Base-by-base conservation (phyloP, 192 early-diverging fungal species). In the Spizellomyces sp. region DNA sequence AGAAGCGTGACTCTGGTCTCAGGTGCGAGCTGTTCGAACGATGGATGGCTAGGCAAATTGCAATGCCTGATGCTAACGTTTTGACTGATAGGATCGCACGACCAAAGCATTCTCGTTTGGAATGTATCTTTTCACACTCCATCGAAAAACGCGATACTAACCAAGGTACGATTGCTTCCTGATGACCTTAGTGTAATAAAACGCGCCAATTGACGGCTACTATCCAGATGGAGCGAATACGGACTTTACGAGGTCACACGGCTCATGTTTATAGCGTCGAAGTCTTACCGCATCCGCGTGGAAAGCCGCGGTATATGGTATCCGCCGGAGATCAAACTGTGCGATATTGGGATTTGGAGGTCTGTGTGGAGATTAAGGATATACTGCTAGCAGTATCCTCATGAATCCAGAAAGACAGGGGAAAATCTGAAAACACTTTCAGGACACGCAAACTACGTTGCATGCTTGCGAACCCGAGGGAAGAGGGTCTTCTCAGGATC, bases 241-340 rank as follows among this genome's bases (percentile, higher is more conserved):
- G 56, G 44, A 48, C 62, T 22, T 64, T 84, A 12, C 52, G 67
- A 14, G 79, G 70, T 19, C 84, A 85, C 60, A 71, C 74, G 42
- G 75, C 71, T n/a, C 79, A 79, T 50, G 84, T 85, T 1, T 84
- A 83, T 68, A 72, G 75, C 15, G 14, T 85, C 17, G 79, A 83
- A 64, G 46, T 78, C 21, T 19, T 83, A 5, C 5, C 54, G 5
- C 68, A 73, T 4, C 69, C 76, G 44, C 61, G 47, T 12, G 58
- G 60, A 6, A 46, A 59, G 36, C 19, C 43, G 43, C 36, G 14
- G 9, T 64, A 79, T 50, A 15, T 80, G 42, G 50, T 81, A 1
- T 84, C 84, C 15, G 84, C 79, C 9, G 84, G 84, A 17, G 84
- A 85, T 58, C 77, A 81, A 45, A 75, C 81, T 2, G 10, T 85